Evolutionary conservation across 2,329 filamentous ascomycete species (phyloP).

Genomic region (Atkinsonella texensis): DNA sequence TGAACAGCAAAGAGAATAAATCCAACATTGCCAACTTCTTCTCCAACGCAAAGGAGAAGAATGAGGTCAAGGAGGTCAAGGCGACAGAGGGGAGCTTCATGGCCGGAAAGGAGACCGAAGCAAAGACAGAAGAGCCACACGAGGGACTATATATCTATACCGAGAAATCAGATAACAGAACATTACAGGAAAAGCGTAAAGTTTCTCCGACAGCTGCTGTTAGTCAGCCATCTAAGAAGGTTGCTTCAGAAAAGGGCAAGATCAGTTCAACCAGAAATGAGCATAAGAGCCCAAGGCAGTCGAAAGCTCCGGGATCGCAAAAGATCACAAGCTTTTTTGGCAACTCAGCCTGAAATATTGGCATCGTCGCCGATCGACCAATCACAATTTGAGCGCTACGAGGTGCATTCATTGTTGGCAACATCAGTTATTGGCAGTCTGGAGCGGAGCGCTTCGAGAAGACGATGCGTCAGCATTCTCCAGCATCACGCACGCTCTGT

Average conservation of each 20-base stretch:
- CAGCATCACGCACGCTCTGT: too few species aligned
- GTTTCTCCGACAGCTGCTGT: constrained; percentile 8
- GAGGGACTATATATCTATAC: neutral
- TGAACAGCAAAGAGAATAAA: constrained; percentile 81
- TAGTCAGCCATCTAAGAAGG: constrained; percentile 16
- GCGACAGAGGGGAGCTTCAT: neutral
- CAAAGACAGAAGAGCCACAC: neutral
- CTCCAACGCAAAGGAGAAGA: constrained; percentile 39
- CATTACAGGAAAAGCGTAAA: constrained; percentile 14
- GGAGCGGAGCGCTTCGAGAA: too few species aligned
- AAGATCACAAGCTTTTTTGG: constrained; percentile 83
- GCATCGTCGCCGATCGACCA: too few species aligned
- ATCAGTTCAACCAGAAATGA: constrained; percentile 32
- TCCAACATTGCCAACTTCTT: constrained; percentile 94
- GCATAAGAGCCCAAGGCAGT: constrained; percentile 49
- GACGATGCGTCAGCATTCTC: too few species aligned
- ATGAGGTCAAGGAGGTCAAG: neutral
- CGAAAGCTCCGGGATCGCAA: constrained; percentile 37
- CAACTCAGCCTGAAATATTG: constrained; percentile 27
- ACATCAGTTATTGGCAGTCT: too few species aligned
- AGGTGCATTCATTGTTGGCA: too few species aligned
- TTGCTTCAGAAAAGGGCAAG: constrained; percentile 14
- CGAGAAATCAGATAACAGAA: neutral
- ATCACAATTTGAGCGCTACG: too few species aligned
- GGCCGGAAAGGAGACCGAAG: neutral